Conservation (phyloP, 163 green algal species). For the Scenedesmus sp. region DNA sequence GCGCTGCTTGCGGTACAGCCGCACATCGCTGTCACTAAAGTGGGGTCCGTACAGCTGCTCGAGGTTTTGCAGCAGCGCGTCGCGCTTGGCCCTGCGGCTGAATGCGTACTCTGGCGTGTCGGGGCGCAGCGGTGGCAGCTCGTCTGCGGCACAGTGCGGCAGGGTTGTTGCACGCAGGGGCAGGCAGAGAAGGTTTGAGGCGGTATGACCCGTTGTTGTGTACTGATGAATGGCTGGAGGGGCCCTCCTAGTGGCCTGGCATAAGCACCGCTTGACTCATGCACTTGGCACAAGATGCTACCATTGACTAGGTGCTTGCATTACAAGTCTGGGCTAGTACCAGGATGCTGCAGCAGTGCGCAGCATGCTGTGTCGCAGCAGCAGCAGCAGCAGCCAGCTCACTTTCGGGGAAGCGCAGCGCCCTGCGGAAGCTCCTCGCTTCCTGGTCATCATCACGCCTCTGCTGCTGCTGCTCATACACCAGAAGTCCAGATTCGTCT, state of each 20-base stretch:
- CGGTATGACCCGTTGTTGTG: background rate
- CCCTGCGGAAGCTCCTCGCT: background rate
- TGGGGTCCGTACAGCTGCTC: conserved; percentile 38
- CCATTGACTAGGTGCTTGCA: too few relatives aligned
- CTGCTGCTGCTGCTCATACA: background rate
- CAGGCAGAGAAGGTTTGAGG: background rate
- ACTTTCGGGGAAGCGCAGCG: conserved; percentile 8
- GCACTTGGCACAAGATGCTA: too few relatives aligned
- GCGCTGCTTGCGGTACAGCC: conserved; percentile 48
- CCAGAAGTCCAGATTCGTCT: background rate
- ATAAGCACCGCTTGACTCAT: too few relatives aligned
- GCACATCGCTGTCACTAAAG: conserved; percentile 42
- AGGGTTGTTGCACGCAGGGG: background rate
- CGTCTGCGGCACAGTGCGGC: background rate
- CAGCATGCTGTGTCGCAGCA: background rate
- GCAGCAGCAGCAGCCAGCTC: background rate
- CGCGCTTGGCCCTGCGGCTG: conserved; percentile 5
- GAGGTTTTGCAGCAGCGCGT: conserved; percentile 10
- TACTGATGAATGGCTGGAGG: too few relatives aligned
- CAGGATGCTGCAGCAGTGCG: background rate
- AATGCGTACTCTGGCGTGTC: background rate
- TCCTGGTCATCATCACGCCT: background rate
- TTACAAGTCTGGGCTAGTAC: too few relatives aligned
- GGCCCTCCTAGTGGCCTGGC: too few relatives aligned
- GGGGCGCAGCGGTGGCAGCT: background rate